Percentiles rank a stretch among this genome's conserved stretches.
phyloP scores from a whole-genome alignment of 2,329 filamentous ascomycete species.

The Ceratocystis variospora region DNA sequence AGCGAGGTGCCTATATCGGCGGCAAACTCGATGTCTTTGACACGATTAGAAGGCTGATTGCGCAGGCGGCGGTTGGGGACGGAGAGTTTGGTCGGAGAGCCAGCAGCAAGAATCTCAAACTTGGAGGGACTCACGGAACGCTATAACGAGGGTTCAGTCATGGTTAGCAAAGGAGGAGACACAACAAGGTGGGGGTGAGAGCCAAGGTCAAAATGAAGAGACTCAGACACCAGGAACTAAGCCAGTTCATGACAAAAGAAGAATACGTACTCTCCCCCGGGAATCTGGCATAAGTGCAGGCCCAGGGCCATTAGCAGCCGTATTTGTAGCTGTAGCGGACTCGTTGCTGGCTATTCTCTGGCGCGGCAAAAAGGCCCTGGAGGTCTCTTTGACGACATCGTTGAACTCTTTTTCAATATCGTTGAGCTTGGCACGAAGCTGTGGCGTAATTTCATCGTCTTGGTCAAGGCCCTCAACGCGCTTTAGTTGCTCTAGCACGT shows the following conservation, averaged over 20 bases:
- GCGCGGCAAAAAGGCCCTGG: conserved; percentile 74
- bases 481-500: conserved; percentile 65
- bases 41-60: conserved; percentile 75
- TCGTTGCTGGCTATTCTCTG: conserved; percentile 65
- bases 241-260: no score
- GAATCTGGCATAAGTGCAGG: conserved; percentile 43
- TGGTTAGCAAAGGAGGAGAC: not conserved
- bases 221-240: no score
- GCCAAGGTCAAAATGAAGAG: no score
- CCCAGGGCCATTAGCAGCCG: conserved; percentile 24
- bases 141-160: conserved; percentile 28
- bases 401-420: conserved; percentile 93
- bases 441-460: conserved; percentile 66
- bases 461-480: conserved; percentile 69
- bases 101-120: conserved; percentile 71
- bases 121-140: conserved; percentile 59
- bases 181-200: no score
- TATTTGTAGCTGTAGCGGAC: conserved; percentile 24
- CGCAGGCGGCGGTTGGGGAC: conserved; percentile 73
- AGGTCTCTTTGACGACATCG: conserved; percentile 79
- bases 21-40: conserved; percentile 96
- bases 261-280: conserved; percentile 34
- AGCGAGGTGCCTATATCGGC: conserved; percentile 93
- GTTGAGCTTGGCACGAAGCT: conserved; percentile 66
- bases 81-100: conserved; percentile 76